These are phyloP conservation scores for Kurtzmaniella quercitrusa DNA, from an alignment of 1,139 yeast species.

Conservation along the genomic window DNA sequence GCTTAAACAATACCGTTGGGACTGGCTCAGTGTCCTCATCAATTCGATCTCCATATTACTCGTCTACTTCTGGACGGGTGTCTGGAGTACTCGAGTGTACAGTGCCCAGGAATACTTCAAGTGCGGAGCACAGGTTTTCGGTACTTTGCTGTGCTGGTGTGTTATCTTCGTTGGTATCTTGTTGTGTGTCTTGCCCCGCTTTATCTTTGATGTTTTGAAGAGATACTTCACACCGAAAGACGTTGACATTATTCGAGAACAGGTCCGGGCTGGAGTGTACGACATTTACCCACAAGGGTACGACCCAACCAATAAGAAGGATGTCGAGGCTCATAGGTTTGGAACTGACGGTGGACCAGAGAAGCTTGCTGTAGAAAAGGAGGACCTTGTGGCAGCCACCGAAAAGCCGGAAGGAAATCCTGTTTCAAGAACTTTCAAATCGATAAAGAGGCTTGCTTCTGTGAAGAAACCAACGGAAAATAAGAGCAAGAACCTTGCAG, in stretches of 20 bases:
- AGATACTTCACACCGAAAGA: slow-evolving; percentile 49
- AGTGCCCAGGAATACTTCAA: slow-evolving; percentile 69
- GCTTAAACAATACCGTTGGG: slow-evolving; percentile 90
- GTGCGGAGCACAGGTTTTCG: slow-evolving; percentile 58
- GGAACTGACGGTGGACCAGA: not conserved
- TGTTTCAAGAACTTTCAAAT: slow-evolving; percentile 29
- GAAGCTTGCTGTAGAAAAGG: slow-evolving; percentile 20
- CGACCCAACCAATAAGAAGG: slow-evolving; percentile 55
- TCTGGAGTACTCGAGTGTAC: slow-evolving; percentile 63
- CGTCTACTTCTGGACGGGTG: slow-evolving; percentile 84
- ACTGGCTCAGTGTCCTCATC: slow-evolving; percentile 71
- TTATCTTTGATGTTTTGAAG: slow-evolving; percentile 43
- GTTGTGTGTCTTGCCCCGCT: slow-evolving; percentile 49
- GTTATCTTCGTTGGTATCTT: slow-evolving; percentile 45
- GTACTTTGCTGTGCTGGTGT: slow-evolving; percentile 51
- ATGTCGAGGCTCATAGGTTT: slow-evolving; percentile 41
- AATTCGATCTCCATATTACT: slow-evolving; percentile 61
- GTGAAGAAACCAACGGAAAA: slow-evolving; percentile 15
- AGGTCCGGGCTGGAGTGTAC: slow-evolving; percentile 41
- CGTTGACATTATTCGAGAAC: slow-evolving; percentile 52
- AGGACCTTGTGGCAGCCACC: slow-evolving; percentile 15
- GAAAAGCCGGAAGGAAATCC: slow-evolving; percentile 24
- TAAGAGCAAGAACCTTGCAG: slow-evolving; percentile 29
- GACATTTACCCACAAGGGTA: slow-evolving; percentile 49
- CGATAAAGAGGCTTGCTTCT: slow-evolving; percentile 33